These are phyloP conservation scores for Immersiporthe knoxdaviesiana DNA, from an alignment of 2,329 filamentous ascomycete genomes.

Conservation along the genomic window DNA sequence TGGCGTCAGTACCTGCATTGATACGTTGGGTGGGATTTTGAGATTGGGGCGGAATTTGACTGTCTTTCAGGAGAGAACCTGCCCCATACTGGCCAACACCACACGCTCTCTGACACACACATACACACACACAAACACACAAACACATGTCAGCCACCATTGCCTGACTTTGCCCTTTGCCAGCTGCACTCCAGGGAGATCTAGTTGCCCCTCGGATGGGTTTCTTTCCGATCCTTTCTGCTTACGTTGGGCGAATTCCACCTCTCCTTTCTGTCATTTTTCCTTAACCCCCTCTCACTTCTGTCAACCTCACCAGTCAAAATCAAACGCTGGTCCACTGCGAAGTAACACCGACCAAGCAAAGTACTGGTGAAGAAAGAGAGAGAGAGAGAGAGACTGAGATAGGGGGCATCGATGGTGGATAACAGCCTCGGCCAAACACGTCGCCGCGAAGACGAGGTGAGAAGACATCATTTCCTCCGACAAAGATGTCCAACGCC, in stretches of 20 bases:
- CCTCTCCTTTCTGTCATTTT: not conserved
- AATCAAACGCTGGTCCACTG: not conserved
- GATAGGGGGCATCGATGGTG: not conserved
- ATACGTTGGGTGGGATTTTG: not conserved
- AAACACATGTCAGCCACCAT: conserved; percentile 10
- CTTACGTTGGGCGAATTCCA: conserved; percentile 9
- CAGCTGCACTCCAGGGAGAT: not conserved
- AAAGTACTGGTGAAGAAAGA: not conserved
- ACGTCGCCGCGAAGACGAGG: conserved; percentile 24
- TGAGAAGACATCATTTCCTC: conserved; percentile 12
- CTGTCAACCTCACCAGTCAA: not conserved
- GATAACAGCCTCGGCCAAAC: not conserved
- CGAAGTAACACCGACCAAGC: not conserved
- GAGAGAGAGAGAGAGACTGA: not conserved
- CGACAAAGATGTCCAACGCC: conserved; percentile 28
- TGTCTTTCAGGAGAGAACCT: conserved; percentile 5
- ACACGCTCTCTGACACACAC: not conserved
- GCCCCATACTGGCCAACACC: not conserved
- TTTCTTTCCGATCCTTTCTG: conserved; percentile 5
- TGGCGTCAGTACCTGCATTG: conserved; percentile 7
- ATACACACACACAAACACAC: not conserved
- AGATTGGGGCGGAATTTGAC: conserved; percentile 1
- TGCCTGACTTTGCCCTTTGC: not conserved
- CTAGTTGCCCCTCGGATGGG: not conserved
- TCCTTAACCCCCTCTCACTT: not conserved